Conservation (phyloP, 2,329 filamentous ascomycete genomes). For the Colletotrichum noveboracense region DNA sequence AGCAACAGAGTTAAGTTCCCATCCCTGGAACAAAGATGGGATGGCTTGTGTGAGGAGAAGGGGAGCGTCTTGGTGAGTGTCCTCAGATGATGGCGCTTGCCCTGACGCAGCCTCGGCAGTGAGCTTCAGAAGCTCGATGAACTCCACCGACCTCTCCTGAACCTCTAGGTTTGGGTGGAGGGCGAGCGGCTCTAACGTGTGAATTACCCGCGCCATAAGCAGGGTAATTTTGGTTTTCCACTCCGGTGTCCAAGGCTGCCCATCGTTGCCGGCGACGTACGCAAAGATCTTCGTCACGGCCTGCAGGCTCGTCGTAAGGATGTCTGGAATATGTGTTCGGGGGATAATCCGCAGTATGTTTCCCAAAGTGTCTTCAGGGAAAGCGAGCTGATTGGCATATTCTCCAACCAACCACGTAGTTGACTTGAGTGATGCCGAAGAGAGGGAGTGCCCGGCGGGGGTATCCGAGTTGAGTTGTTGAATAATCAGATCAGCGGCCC, state of each 20-base stretch:
- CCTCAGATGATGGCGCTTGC: constrained; percentile 63
- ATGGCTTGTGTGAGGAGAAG: constrained; percentile 89
- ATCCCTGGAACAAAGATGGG: constrained; percentile 82
- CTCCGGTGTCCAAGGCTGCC: constrained; percentile 72
- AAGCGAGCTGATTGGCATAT: constrained; percentile 75
- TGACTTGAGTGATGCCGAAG: constrained; percentile 72
- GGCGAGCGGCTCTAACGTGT: constrained; percentile 80
- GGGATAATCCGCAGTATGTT: constrained; percentile 73
- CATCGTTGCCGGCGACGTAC: constrained; percentile 68
- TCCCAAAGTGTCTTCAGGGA: constrained; percentile 74
- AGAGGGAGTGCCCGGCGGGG: constrained; percentile 60
- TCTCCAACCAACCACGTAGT: constrained; percentile 89
- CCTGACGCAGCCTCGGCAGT: constrained; percentile 80
- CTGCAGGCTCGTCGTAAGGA: constrained; percentile 82
- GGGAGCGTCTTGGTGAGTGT: constrained; percentile 70
- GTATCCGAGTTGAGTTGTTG: constrained; percentile 59
- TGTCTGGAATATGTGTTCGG: constrained; percentile 62
- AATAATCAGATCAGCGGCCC: constrained; percentile 80
- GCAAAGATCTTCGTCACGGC: constrained; percentile 86
- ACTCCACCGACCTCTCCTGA: constrained; percentile 92
- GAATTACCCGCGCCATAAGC: constrained; percentile 80
- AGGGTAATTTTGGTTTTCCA: constrained; percentile 78
- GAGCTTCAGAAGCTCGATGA: constrained; percentile 86
- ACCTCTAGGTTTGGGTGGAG: constrained; percentile 90
- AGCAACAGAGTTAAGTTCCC: constrained; percentile 92